These are phyloP conservation scores for Solanum hybrid DNA, from an alignment of 305 asterid species.

Conservation along the genomic window DNA sequence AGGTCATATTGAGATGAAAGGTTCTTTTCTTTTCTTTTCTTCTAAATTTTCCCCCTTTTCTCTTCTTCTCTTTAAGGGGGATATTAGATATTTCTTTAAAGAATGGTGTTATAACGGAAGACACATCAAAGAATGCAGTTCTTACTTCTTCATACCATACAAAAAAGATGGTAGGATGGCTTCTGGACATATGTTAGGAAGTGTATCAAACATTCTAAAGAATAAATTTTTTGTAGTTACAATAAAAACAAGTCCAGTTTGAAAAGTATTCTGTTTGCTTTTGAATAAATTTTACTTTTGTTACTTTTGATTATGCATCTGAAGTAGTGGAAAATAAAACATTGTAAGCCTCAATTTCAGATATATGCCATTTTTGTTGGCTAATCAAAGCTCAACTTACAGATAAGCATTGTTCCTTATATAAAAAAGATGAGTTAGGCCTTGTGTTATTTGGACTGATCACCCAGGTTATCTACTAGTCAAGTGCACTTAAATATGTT, in stretches of 20 bases:
- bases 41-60: not conserved
- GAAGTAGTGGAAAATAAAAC: not conserved
- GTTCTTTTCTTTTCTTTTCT: not conserved
- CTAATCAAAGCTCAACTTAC: not conserved
- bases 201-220: not conserved
- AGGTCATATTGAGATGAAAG: not conserved
- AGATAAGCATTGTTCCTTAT: not conserved
- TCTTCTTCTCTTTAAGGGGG: not conserved
- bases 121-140: not conserved
- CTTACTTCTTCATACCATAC: not conserved
- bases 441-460: not conserved
- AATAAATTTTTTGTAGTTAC: not conserved
- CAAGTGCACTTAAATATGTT: not conserved
- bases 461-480: not conserved
- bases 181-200: not conserved
- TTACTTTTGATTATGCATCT: not conserved
- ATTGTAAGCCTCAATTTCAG: not conserved
- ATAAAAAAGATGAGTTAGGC: not conserved
- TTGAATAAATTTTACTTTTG: not conserved
- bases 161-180: not conserved
- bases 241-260: not conserved
- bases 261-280: not conserved
- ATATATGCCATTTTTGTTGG: not conserved
- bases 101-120: not conserved
- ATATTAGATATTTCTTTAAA: not conserved